phyloP scores from a whole-genome alignment of 2,329 filamentous ascomycete species.

The Chaetothyriales sp. region DNA sequence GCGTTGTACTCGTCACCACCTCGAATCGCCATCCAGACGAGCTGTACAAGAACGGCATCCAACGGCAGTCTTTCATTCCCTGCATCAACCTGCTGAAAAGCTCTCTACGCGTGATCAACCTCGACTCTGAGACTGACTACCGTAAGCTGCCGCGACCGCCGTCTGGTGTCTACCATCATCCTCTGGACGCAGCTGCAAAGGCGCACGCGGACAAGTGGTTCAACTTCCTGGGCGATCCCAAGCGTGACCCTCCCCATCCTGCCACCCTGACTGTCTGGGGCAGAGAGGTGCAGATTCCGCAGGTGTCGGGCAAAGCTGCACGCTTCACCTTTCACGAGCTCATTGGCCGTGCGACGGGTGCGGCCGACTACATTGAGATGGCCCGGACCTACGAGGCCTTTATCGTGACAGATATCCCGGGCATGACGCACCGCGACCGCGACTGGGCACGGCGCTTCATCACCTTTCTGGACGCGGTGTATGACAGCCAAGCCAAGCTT shows the following conservation, averaged over 20 bases:
- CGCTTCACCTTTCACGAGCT: conserved; percentile 88
- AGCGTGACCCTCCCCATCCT: conserved; percentile 57
- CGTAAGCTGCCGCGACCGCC: conserved; percentile 88
- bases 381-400: conserved; percentile 84
- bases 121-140: conserved; percentile 92
- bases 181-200: conserved; percentile 60
- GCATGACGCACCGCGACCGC: conserved; percentile 73
- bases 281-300: conserved; percentile 70
- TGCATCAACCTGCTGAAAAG: conserved; percentile 84
- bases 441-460: conserved; percentile 89
- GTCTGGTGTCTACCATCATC: conserved; percentile 85
- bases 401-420: conserved; percentile 77
- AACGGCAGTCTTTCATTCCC: conserved; percentile 85
- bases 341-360: conserved; percentile 74
- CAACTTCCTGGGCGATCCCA: conserved; percentile 73
- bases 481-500: conserved; percentile 83
- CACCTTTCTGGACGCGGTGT: conserved; percentile 92
- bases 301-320: conserved; percentile 73
- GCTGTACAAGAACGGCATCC: conserved; percentile 94
- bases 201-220: conserved; percentile 92
- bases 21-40: conserved; percentile 94
- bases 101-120: conserved; percentile 74
- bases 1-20: conserved; percentile 90
- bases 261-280: conserved; percentile 84
- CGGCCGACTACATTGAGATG: conserved; percentile 88